Percentiles rank a stretch among this genome's conserved stretches.
Conservation (phyloP, 139 green algal species). For the Zygnema circumcarinatum region DNA sequence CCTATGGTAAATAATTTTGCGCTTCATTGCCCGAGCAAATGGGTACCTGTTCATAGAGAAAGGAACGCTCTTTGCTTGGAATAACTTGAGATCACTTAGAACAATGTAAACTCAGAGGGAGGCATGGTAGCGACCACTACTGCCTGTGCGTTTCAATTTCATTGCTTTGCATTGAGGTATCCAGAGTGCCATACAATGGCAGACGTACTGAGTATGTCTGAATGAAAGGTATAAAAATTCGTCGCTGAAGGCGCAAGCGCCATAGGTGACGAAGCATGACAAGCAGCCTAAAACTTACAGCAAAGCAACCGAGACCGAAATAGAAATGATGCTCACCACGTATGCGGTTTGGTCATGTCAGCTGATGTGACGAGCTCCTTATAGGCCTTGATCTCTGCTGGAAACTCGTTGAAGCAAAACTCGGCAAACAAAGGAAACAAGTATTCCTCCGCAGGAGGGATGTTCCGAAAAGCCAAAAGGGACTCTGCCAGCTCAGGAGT, state of each 20-base stretch:
- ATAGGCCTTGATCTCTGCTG: slow-evolving; percentile 39
- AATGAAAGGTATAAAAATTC: too few species aligned
- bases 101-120: background rate
- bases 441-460: slow-evolving; percentile 30
- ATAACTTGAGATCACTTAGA: background rate
- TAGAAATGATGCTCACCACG: too few species aligned
- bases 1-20: slow-evolving; percentile 88
- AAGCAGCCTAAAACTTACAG: too few species aligned
- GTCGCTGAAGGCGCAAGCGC: too few species aligned
- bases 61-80: too few species aligned
- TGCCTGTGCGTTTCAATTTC: too few species aligned
- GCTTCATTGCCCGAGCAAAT: slow-evolving; percentile 77
- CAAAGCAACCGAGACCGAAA: too few species aligned
- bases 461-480: background rate
- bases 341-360: slow-evolving; percentile 55
- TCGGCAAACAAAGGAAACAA: slow-evolving; percentile 59
- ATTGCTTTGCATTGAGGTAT: too few species aligned
- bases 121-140: background rate
- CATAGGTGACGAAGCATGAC: too few species aligned
- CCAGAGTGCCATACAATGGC: too few species aligned
- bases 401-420: slow-evolving; percentile 43
- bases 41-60: slow-evolving; percentile 67
- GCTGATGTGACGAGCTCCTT: slow-evolving; percentile 39
- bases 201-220: too few species aligned
- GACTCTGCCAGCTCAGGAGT: slow-evolving; percentile 19